Conservation (phyloP, 2,329 filamentous ascomycete species). For the Penicillium sp. region DNA sequence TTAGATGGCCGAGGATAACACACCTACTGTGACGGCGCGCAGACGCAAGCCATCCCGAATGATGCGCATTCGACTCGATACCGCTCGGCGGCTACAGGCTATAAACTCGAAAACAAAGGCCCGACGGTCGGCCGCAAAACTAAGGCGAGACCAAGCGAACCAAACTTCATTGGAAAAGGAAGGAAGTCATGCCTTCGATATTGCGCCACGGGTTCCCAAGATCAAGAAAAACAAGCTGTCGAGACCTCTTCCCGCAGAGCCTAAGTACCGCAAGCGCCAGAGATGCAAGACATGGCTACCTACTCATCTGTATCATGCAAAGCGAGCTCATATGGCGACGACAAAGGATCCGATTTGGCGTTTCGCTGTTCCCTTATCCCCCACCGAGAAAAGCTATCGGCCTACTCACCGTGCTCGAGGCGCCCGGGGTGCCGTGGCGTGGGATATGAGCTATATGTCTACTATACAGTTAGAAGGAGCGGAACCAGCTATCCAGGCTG, state of each 20-base stretch:
- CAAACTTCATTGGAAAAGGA: slow-evolving; percentile 19
- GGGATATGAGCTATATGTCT: slow-evolving; percentile 93
- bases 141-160: slow-evolving; percentile 33
- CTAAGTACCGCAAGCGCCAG: slow-evolving; percentile 81
- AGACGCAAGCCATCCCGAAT: slow-evolving; percentile 45
- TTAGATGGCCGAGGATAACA: slow-evolving; percentile 86
- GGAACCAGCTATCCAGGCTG: slow-evolving; percentile 59
- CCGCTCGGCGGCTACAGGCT: slow-evolving; percentile 66
- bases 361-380: slow-evolving; percentile 79
- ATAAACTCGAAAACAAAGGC: slow-evolving; percentile 50
- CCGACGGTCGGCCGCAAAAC: slow-evolving; percentile 44
- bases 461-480: slow-evolving; percentile 75
- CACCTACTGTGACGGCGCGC: slow-evolving; percentile 68
- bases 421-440: slow-evolving; percentile 73
- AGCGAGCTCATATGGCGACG: slow-evolving; percentile 82
- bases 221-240: slow-evolving; percentile 69
- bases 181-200: slow-evolving; percentile 32
- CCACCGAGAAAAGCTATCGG: slow-evolving; percentile 85
- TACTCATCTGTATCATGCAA: slow-evolving; percentile 91
- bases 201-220: slow-evolving; percentile 54
- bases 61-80: slow-evolving; percentile 64
- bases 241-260: slow-evolving; percentile 57
- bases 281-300: slow-evolving; percentile 89
- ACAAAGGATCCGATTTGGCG: slow-evolving; percentile 81
- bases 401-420: slow-evolving; percentile 78